These are phyloP conservation scores for Gonapodya prolifera DNA, from an alignment of 192 early-diverging fungal genomes.

Conservation along the genomic window DNA sequence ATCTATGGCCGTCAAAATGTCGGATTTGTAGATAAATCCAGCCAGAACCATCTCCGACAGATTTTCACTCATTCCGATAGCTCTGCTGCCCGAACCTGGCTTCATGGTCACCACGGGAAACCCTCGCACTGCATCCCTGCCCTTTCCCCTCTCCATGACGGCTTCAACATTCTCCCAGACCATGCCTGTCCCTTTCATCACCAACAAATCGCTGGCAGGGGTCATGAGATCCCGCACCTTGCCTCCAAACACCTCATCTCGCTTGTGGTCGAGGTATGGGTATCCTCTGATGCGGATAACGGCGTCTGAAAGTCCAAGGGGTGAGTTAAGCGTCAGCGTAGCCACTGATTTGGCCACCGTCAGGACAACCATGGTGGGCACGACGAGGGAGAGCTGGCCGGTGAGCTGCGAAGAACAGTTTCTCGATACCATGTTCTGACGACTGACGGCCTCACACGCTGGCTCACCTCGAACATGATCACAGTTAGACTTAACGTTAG, in stretches of 20 bases:
- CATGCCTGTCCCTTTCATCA: background rate
- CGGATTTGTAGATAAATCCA: background rate
- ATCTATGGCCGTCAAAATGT: background rate
- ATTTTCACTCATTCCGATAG: background rate
- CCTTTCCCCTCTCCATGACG: background rate
- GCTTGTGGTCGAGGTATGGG: constrained; percentile 4
- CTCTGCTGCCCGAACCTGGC: background rate
- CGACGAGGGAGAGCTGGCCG: constrained; percentile 4
- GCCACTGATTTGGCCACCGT: background rate
- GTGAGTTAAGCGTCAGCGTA: background rate
- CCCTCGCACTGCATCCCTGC: background rate
- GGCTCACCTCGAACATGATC: constrained; percentile 4
- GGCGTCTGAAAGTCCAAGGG: background rate
- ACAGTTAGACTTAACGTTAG: background rate
- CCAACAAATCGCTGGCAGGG: background rate
- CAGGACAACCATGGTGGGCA: background rate
- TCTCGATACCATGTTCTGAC: too few relatives aligned
- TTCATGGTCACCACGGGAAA: background rate
- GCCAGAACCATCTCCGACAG: background rate
- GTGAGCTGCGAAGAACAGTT: background rate
- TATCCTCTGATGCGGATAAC: background rate
- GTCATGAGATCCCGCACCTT: constrained; percentile 1
- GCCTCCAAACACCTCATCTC: background rate
- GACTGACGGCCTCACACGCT: too few relatives aligned
- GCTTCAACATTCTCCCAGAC: background rate